Evolutionary conservation across 768 basidiomycete species (phyloP).

Genomic region (Agrocybe praecox): DNA sequence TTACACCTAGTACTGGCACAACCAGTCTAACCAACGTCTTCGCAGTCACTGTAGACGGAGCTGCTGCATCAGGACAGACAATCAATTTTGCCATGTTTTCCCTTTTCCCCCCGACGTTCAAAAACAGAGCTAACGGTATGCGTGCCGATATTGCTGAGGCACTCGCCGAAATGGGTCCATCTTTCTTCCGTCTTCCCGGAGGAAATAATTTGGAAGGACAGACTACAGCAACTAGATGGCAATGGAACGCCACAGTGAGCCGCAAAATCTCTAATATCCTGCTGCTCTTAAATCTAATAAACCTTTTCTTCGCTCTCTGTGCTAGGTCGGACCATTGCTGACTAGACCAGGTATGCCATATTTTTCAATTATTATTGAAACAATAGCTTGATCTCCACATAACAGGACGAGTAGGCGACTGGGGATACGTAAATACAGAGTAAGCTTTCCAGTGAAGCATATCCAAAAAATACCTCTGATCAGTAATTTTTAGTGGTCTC

Average conservation of each 20-base stretch:
- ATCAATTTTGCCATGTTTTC: conserved; percentile 63
- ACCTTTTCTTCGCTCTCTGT: neutral
- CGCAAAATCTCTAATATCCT: neutral
- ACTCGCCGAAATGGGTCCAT: conserved; percentile 53
- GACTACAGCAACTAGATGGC: conserved; percentile 56
- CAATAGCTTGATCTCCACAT: neutral
- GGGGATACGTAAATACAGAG: conserved; percentile 66
- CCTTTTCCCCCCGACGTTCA: conserved; percentile 71
- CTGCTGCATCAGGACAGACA: conserved; percentile 37
- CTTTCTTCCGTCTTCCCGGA: conserved; percentile 69
- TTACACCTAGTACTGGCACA: conserved; percentile 45
- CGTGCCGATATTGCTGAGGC: conserved; percentile 63
- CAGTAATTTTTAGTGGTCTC: conserved; percentile 42
- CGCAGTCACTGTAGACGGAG: conserved; percentile 50
- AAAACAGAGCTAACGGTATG: conserved; percentile 58
- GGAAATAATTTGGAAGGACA: conserved; percentile 72
- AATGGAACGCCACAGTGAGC: conserved; percentile 65
- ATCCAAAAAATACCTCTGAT: neutral
- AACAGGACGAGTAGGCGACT: conserved; percentile 56
- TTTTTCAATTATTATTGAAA: neutral
- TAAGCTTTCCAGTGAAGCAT: conserved; percentile 23
- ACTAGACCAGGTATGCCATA: conserved; percentile 39
- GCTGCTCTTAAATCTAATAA: neutral
- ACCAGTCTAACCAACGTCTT: conserved; percentile 50
- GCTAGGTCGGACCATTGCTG: conserved; percentile 47